Evolutionary conservation across 2,329 filamentous ascomycete species (phyloP), one percentile per base, ranked within the genome.

Genomic region (Pyricularia grisea): DNA sequence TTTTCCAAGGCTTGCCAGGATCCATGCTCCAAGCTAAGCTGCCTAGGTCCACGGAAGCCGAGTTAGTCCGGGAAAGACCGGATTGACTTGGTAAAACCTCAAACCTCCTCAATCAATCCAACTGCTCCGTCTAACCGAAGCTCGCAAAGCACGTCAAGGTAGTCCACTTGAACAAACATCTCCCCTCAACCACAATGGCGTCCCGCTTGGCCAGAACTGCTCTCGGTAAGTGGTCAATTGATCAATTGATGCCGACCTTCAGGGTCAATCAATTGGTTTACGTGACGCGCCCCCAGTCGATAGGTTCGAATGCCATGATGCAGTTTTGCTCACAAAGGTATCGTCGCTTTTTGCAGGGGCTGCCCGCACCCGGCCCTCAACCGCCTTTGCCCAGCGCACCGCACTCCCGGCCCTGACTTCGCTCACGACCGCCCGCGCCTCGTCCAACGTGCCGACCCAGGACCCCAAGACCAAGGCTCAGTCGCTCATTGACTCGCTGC

Each of bases 391-490:
- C 25, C 60, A 64, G 60, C 67, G 67, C 91, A 66, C 68, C 81
- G 83, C 87, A 78, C 82, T 94, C 78, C 91, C 92, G 81, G 88
- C 92, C 79, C 77, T 94, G 82, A 85, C 88, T 75, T 86, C 88
- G 77, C 79, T 91, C 78, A 87, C 89, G 76, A 82, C 87, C 75
- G 85, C 81, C 78, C 90, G 92, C 79, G 86, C 88, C 79, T 84
- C 87, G 76, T 94, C 92, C 78, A 90, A 89, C 80, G 88, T 94
- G 69, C 92, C 94, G 72, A 81, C 89, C 76, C 89, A 95, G 82
- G 92, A 97, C 77, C 94, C 96, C 79, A 94, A 97, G 87, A 92
- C 92, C 85, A 97, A 97, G 88, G 95, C 95, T 71, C 92, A 96
- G 85, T 97, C 93, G 73, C 92, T 99, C 82, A 85, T 99, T 78